Evolutionary conservation across 495 filamentous ascomycete species (phyloP), one percentile per base, ranked within the genome.

Genomic region (Diplogelasinospora grovesii): DNA sequence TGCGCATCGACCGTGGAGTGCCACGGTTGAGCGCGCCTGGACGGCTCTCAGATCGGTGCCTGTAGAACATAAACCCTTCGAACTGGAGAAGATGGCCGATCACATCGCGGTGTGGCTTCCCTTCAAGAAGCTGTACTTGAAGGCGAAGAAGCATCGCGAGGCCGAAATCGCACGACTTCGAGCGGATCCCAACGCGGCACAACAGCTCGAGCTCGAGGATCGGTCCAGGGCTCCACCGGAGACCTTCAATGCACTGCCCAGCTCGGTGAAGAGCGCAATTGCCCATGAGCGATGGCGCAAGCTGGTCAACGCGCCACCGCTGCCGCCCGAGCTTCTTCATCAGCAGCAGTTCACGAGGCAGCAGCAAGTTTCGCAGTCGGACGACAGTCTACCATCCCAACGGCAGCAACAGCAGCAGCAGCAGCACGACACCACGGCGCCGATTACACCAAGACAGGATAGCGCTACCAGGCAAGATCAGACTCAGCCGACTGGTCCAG

Each of bases 11-110:
- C 78, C 82, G 14, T 74, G 78, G 79, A 49, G 66, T 8, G 53
- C 61, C 18, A 68, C 83, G 9, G 83, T 85, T 1, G 84, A 94
- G 39, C 75, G 89, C 3, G 88, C 83, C 2, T 97, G 90, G 90
- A 60, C 62, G 9, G 84, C 85, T 0, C 66, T 96, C 7, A 78
- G 80, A 36, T 56, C 61, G 0, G 63, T 79, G 1, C 85, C 82
- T 50, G 60, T 68, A 26, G 75, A 74, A 58, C 70, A 71, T 7
- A 64, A 65, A 16, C 60, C 65, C 0, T 59, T 69, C 20, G 74
- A 71, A 19, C 65, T 80, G 14, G 67, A 71, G 18, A 75, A 71
- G 47, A 55, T 58, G 23, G 48, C 40, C 2, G 47, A 48, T 16
- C 75, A 73, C 26, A 76, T 74, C 8, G 78, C 75, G 56, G 67